phyloP scores from a whole-genome alignment of 2,329 filamentous ascomycete species.

The Fusarium pseudoanthophilum region DNA sequence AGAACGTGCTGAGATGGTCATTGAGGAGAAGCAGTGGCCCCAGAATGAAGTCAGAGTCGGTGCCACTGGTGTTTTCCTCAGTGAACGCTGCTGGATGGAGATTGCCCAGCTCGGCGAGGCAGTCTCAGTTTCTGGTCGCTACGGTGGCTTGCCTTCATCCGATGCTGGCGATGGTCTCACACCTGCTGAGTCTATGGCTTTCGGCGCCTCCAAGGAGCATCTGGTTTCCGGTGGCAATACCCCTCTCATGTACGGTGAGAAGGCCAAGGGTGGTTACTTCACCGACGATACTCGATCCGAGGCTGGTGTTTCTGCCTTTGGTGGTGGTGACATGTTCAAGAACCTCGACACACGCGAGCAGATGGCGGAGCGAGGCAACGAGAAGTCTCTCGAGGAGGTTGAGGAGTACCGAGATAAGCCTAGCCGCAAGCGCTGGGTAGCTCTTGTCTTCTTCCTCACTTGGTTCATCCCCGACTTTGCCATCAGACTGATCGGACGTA shows the following conservation, averaged over 20 bases:
- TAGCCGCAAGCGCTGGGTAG: constrained; percentile 90
- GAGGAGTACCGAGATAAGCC: constrained; percentile 82
- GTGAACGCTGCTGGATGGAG: constrained; percentile 95
- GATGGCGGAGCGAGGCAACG: constrained; percentile 94
- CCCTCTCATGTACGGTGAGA: constrained; percentile 76
- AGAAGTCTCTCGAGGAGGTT: constrained; percentile 89
- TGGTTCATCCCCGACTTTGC: constrained; percentile 88
- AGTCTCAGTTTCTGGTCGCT: constrained; percentile 59
- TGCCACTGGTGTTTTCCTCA: constrained; percentile 93
- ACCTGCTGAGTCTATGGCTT: constrained; percentile 68
- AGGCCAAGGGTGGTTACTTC: constrained; percentile 82
- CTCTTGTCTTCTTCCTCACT: constrained; percentile 83
- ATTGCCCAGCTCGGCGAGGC: constrained; percentile 79
- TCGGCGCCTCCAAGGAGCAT: constrained; percentile 71
- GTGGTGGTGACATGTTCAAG: constrained; percentile 96
- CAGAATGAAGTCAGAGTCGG: constrained; percentile 90
- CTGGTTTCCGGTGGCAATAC: constrained; percentile 63
- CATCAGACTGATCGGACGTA: constrained; percentile 80
- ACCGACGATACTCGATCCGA: constrained; percentile 92
- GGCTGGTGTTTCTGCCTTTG: constrained; percentile 89
- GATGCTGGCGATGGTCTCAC: constrained; percentile 72
- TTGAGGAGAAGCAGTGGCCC: constrained; percentile 93
- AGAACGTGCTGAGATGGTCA: constrained; percentile 90
- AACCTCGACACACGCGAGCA: constrained; percentile 94
- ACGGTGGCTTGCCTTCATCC: constrained; percentile 52